A percentile compares a stretch with the other conserved stretches of the same genome.
Conservation (phyloP, 2,329 filamentous ascomycete species). For the Biscogniauxia mediterranea region DNA sequence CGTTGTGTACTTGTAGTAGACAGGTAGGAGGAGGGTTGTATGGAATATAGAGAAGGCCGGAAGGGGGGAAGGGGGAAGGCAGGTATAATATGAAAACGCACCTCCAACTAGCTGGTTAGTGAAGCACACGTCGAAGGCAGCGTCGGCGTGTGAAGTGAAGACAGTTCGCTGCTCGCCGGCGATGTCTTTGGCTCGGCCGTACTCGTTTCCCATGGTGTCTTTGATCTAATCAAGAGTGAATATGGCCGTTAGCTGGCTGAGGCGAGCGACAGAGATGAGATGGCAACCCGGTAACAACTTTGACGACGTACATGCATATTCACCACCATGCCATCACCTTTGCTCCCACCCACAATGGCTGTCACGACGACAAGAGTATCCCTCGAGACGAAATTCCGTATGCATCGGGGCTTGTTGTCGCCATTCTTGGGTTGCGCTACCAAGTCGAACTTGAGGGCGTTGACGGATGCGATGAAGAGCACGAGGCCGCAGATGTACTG, state of each 20-base stretch:
- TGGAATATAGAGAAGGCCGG: not conserved
- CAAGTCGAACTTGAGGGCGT: slow-evolving; percentile 92
- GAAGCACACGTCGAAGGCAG: slow-evolving; percentile 95
- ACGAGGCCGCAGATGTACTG: slow-evolving; percentile 58
- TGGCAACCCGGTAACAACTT: slow-evolving; percentile 27
- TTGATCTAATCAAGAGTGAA: slow-evolving; percentile 64
- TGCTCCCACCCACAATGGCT: slow-evolving; percentile 77
- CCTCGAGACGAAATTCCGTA: slow-evolving; percentile 90
- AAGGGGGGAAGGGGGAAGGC: too few relatives aligned
- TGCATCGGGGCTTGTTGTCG: slow-evolving; percentile 76
- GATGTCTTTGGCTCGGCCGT: slow-evolving; percentile 86
- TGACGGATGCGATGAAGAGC: slow-evolving; percentile 51
- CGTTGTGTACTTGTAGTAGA: slow-evolving; percentile 1
- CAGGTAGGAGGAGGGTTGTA: not conserved
- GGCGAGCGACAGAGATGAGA: not conserved
- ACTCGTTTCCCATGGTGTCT: slow-evolving; percentile 94
- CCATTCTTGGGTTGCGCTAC: slow-evolving; percentile 58
- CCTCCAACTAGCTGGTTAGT: slow-evolving; percentile 74
- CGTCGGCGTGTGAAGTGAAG: slow-evolving; percentile 89
- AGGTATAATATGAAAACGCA: slow-evolving; percentile 44
- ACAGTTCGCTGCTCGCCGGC: slow-evolving; percentile 89
- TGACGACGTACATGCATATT: slow-evolving; percentile 77
- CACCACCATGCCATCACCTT: slow-evolving; percentile 87
- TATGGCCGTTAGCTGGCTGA: slow-evolving; percentile 6
- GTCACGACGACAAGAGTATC: slow-evolving; percentile 96